Conservation (phyloP, 495 filamentous ascomycete species). For the Choiromyces venosus region DNA sequence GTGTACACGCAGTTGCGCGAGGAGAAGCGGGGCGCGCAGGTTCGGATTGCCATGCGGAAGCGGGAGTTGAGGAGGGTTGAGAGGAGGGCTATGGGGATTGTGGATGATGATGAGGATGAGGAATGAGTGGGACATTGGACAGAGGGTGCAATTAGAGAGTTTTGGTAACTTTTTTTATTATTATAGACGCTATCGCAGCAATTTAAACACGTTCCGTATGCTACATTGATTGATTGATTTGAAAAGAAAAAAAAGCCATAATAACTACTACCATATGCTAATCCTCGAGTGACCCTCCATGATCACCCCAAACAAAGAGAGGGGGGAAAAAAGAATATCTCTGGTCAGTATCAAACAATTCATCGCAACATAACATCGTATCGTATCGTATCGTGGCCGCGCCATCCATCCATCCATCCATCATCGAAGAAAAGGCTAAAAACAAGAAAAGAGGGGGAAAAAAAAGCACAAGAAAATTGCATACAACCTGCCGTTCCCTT, state of each 20-base stretch:
- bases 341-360: not conserved
- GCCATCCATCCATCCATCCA: too few species aligned
- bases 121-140: not conserved
- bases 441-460: not conserved
- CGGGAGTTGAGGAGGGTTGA: slow-evolving; percentile 14
- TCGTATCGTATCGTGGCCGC: too few species aligned
- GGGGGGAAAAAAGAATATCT: not conserved
- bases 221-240: too few species aligned
- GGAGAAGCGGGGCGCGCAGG: slow-evolving; percentile 27
- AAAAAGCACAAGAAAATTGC: not conserved
- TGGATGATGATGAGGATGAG: not conserved
- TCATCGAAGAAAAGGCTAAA: not conserved
- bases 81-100: not conserved
- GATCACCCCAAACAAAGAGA: not conserved
- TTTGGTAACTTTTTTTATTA: too few species aligned
- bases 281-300: not conserved
- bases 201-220: too few species aligned
- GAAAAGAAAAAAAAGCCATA: not conserved
- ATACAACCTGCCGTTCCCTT: not conserved
- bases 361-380: slow-evolving; percentile 1
- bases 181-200: too few species aligned
- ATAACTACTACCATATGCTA: not conserved
- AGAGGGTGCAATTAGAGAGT: not conserved
- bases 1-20: slow-evolving; percentile 39
- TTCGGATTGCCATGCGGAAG: slow-evolving; percentile 26